Conservation (phyloP, 1,284 basidiomycete species). For the Papiliotrema fonsecae region DNA sequence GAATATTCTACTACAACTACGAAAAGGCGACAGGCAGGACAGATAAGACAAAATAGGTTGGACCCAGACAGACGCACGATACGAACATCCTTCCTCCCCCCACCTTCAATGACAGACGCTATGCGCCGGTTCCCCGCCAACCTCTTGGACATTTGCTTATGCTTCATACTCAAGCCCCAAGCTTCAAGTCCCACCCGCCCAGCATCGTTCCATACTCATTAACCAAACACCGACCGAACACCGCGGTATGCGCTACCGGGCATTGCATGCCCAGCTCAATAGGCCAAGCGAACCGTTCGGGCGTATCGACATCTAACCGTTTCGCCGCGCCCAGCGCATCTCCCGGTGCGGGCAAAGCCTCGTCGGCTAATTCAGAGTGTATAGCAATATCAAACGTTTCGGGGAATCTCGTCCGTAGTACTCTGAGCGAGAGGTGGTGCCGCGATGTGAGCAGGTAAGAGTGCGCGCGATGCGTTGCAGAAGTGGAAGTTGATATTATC, state of each 20-base stretch:
- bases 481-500: constrained; percentile 24
- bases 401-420: constrained; percentile 30
- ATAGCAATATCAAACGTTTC: constrained; percentile 33
- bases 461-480: constrained; percentile 17
- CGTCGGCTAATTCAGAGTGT: constrained; percentile 32
- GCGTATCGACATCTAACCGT: constrained; percentile 29
- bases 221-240: constrained; percentile 38
- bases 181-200: constrained; percentile 27
- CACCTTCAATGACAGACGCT: too few relatives aligned
- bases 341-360: constrained; percentile 28
- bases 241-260: constrained; percentile 37
- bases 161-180: neutral
- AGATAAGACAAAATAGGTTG: too few relatives aligned
- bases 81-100: too few relatives aligned
- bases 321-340: constrained; percentile 36
- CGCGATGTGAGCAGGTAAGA: constrained; percentile 28
- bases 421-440: constrained; percentile 29
- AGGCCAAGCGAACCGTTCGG: constrained; percentile 40
- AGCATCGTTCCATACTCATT: constrained; percentile 28
- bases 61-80: too few relatives aligned
- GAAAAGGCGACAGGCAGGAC: too few relatives aligned
- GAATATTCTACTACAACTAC: too few relatives aligned
- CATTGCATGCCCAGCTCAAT: constrained; percentile 43
- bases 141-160: too few relatives aligned
- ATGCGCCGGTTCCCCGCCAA: too few relatives aligned